These are phyloP conservation scores for Aquilaria malaccensis DNA, from an alignment of 345 rosid genomes.

Conservation along the genomic window DNA sequence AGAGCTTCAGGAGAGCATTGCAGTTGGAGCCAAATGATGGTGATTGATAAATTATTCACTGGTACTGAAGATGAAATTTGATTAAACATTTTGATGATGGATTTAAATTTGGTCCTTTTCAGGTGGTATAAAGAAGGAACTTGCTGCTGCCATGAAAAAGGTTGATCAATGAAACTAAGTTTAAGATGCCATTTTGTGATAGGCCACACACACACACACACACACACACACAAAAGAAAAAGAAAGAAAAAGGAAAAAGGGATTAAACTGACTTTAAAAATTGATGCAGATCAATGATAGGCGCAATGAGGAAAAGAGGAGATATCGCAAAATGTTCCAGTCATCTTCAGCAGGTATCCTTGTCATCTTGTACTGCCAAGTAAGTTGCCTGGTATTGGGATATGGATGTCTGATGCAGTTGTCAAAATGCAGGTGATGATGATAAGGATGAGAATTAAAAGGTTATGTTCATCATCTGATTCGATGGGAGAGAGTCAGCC, in stretches of 20 bases:
- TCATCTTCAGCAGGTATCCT: constrained; percentile 10
- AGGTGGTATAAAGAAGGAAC: constrained; percentile 85
- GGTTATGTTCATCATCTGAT: no score
- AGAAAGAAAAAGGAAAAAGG: no score
- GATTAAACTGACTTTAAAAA: neutral
- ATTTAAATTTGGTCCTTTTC: constrained; percentile 23
- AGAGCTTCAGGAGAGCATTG: constrained; percentile 85
- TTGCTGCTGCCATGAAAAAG: constrained; percentile 75
- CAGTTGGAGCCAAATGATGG: constrained; percentile 89
- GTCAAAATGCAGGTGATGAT: no score
- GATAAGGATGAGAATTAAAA: no score
- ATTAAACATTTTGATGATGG: constrained; percentile 10
- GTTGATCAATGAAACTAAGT: constrained; percentile 27
- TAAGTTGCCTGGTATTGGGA: no score
- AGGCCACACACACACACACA: constrained; percentile 7
- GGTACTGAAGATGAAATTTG: neutral
- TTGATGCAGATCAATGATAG: constrained; percentile 57
- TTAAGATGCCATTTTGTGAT: neutral
- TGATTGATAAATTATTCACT: constrained; percentile 20
- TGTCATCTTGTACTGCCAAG: no score
- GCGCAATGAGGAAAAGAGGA: constrained; percentile 58
- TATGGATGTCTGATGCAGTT: no score
- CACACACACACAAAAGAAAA: neutral
- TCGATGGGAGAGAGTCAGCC: no score
- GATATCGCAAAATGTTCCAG: constrained; percentile 70